Conservation (phyloP, 2,329 filamentous ascomycete genomes). For the Rhynchosporium secalis region DNA sequence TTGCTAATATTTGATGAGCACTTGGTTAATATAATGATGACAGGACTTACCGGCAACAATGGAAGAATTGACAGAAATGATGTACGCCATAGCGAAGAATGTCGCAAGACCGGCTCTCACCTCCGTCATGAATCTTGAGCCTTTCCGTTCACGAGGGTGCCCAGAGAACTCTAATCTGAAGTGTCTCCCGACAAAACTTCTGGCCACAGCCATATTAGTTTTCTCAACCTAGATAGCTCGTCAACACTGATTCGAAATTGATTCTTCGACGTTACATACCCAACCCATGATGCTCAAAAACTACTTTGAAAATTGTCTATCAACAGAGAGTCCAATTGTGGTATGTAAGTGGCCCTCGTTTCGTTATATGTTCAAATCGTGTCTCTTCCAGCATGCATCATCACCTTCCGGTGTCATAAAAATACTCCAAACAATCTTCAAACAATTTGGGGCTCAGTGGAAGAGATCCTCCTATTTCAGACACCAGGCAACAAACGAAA, state of each 20-base stretch:
- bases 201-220: slow-evolving; percentile 53
- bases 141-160: slow-evolving; percentile 57
- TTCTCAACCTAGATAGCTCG: slow-evolving; percentile 32
- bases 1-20: slow-evolving; percentile 24
- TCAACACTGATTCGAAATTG: slow-evolving; percentile 11
- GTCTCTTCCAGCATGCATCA: slow-evolving; percentile 15
- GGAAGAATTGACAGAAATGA: slow-evolving; percentile 63
- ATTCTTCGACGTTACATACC: slow-evolving; percentile 27
- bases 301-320: slow-evolving; percentile 23
- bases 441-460: slow-evolving; percentile 1
- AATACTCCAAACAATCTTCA: slow-evolving; percentile 1
- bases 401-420: slow-evolving; percentile 11
- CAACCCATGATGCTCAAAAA: slow-evolving; percentile 35
- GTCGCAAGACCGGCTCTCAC: slow-evolving; percentile 79
- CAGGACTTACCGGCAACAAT: slow-evolving; percentile 43
- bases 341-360: not conserved
- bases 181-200: slow-evolving; percentile 65
- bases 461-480: slow-evolving; percentile 8
- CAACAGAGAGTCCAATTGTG: slow-evolving; percentile 1
- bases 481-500: slow-evolving; percentile 12
- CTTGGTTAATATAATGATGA: slow-evolving; percentile 41
- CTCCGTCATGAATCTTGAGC: slow-evolving; percentile 79
- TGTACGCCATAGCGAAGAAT: slow-evolving; percentile 68
- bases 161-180: slow-evolving; percentile 82
- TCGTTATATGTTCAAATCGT: slow-evolving; percentile 23